Evolutionary conservation across 2,329 filamentous ascomycete genomes (phyloP).

Genomic region (Cephalotrichum gorgonifer): DNA sequence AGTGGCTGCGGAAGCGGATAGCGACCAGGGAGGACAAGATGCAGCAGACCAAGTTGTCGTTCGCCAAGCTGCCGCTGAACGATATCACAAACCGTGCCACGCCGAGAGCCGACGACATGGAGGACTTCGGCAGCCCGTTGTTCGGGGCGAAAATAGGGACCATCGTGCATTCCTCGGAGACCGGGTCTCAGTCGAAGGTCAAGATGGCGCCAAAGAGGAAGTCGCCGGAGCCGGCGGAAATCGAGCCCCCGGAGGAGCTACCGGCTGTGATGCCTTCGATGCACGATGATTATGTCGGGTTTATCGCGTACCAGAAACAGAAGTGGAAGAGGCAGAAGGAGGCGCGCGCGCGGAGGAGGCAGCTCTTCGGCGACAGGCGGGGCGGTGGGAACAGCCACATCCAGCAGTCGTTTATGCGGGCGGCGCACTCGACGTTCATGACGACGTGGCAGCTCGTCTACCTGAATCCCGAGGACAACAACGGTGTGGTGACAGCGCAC

Average conservation of each 20-base stretch:
- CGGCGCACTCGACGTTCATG: conserved; percentile 81
- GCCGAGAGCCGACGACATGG: conserved; percentile 50
- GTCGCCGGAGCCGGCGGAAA: conserved; percentile 56
- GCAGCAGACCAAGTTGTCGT: conserved; percentile 98
- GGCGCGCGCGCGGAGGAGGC: conserved; percentile 71
- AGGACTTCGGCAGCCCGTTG: conserved; percentile 64
- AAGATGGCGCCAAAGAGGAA: conserved; percentile 56
- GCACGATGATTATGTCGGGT: conserved; percentile 76
- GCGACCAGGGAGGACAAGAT: conserved; percentile 93
- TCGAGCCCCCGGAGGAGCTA: conserved; percentile 72
- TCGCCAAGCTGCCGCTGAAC: conserved; percentile 60
- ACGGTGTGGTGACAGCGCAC: conserved; percentile 79
- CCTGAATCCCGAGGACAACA: conserved; percentile 68
- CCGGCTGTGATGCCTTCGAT: conserved; percentile 78
- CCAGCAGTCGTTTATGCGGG: conserved; percentile 71
- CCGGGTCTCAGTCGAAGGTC: conserved; percentile 20
- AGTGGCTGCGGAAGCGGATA: conserved; percentile 91
- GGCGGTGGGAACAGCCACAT: conserved; percentile 43
- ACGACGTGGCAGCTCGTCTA: conserved; percentile 94
- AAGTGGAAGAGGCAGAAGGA: conserved; percentile 99
- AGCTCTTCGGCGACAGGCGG: conserved; percentile 83
- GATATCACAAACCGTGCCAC: conserved; percentile 48
- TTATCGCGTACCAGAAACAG: conserved; percentile 89
- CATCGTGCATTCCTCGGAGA: conserved; percentile 42
- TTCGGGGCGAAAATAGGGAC: conserved; percentile 53